Evolutionary conservation across 2,329 filamentous ascomycete genomes (phyloP), one percentile per base, ranked within the genome.

Genomic region (Botrytis aclada): DNA sequence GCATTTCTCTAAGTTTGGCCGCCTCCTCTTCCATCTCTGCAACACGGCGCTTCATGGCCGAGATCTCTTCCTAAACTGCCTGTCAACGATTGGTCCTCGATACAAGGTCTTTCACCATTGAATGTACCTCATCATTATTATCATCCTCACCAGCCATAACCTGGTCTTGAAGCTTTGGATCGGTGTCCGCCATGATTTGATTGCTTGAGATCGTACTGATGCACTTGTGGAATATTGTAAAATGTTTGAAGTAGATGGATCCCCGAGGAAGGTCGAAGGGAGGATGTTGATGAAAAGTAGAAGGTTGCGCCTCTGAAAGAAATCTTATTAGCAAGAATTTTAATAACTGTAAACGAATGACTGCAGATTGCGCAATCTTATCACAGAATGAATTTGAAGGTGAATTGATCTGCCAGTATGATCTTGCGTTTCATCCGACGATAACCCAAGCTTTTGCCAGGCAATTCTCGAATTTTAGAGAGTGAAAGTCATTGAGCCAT

Each of bases 21-120:
- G 93, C 93, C 85, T 96, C 93, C 80, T 93, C 92, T 84, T 96
- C 93, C 93, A 96, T 96, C 84, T 96, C 93, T 76, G 92, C 93
- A 75, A 96, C 93, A 78, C 93, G 88, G 79, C 88, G 88, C 87
- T 95, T 96, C 93, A 96, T 96, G 73, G 92, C 93, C 74, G 89
- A 90, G 80, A 96, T 95, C 83, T 96, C 93, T 87, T 95, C 87
- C 87, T 89, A 69, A 45, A 14, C 12, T 25, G 14, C 16, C 39
- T 32, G 62, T 75, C 45, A 77, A 70, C 22, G 43, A 14, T 41
- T 54, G 37, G 47, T 60, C 32, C 37, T 29, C 47, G 18, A 22
- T 56, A 22, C 39, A 45, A 16, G 34, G 29, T 43, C 45, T 45
- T 45, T 25, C 43, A 18, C 60, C 37, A n/a, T 41, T 43, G 6